Evolutionary conservation across 495 filamentous ascomycete species (phyloP), one percentile per base, ranked within the genome.

Genomic region (Lichenothelia convexa): DNA sequence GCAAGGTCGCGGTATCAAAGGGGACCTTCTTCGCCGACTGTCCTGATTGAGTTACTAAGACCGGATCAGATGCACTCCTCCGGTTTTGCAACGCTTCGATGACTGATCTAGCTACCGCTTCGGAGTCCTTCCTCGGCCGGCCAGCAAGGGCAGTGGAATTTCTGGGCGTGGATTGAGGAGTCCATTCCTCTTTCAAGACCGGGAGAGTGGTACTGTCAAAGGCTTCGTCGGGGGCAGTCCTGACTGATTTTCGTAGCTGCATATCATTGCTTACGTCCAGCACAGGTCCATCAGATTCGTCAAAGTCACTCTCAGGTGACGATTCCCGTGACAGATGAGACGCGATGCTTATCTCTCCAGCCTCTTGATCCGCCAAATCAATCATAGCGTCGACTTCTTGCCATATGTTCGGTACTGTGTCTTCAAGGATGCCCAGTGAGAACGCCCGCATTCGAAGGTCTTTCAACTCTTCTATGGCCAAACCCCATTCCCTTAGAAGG

Each of bases 1-100:
- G 74, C 16, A 94, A 70, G 39, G 81, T 91, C 21, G 78, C 82
- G 7, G 84, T 93, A 50, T 93, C 85, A 45, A 94, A 94, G 11
- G 81, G 80, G 21, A 93, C 72, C 53, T 91, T 91, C 42, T 78
- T 77, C 30, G 71, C 57, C 8, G 71, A 55, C 13, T 65, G 54
- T 31, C 59, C 55, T 6, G 60, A 47, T 15, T 61, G 45, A 13
- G 63, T 50, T 21, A 54, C 35, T 26, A 64, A 41, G 30, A 57
- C 53, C 9, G 67, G 63, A 46, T 69, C 62, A 6, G 67, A 57
- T 2, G 62, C 53, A 13, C 60, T 62, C 21, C 65, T 68, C 46
- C 73, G 69, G 42, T 79, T 68, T 54, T 85, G 75, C 55, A 94
- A 76, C 20, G 75, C 72, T 55, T 89, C 79, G 46, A 93, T 78